Percentiles rank a stretch among this genome's conserved stretches.
Conservation (phyloP, 164 flowering plant genomes). For the Taxillus chinensis region DNA sequence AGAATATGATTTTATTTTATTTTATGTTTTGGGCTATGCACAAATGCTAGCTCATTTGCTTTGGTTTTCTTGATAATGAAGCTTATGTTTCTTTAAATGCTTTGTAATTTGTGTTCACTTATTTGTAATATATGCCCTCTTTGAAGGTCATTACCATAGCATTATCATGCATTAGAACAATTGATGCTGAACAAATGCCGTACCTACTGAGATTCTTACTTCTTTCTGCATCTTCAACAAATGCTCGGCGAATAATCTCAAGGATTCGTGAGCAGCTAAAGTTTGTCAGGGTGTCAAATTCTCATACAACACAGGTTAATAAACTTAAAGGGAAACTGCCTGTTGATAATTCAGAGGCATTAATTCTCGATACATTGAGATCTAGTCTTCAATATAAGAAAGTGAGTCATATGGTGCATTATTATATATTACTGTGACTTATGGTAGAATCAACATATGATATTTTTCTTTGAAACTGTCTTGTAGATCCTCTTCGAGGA, state of each 20-base stretch:
- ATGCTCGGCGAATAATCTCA: constrained; percentile 54
- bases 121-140: neutral
- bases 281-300: constrained; percentile 36
- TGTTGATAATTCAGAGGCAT: constrained; percentile 40
- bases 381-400: constrained; percentile 68
- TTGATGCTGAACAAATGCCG: constrained; percentile 61
- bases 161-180: constrained; percentile 62
- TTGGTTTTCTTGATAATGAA: too few species aligned
- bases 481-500: constrained; percentile 57
- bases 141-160: constrained; percentile 59
- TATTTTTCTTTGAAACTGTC: neutral
- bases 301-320: constrained; percentile 20
- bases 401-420: constrained; percentile 22
- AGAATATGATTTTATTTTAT: too few species aligned
- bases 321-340: constrained; percentile 56
- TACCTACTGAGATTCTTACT: constrained; percentile 63
- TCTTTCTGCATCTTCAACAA: constrained; percentile 52
- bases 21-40: too few species aligned
- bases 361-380: constrained; percentile 58
- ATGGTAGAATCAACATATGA: neutral
- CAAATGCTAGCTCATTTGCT: too few species aligned
- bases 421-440: neutral
- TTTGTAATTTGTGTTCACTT: neutral
- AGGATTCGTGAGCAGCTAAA: constrained; percentile 61
- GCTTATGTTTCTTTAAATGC: neutral